Evolutionary conservation across 352 stramenopile species (phyloP), one percentile per base, ranked within the genome.

Genomic region (Pythium pyrilobum): DNA sequence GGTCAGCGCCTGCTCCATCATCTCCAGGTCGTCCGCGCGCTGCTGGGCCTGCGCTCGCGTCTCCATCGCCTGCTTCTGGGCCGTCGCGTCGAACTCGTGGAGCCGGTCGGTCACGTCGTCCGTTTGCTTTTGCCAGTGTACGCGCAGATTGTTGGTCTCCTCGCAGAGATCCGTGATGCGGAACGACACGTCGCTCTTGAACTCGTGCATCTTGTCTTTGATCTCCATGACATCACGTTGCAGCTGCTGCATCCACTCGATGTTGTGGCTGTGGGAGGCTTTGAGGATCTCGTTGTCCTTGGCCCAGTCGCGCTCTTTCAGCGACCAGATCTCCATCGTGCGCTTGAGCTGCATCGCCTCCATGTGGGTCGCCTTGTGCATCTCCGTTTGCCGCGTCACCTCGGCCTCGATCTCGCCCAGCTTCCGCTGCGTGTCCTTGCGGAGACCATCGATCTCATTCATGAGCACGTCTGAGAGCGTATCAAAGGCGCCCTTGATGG

Each of bases 271-370:
- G 52, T 92, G 81, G n/a, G 77, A 88, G 1, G 77, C 69, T 52
- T 92, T 92, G 25, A 90, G 67, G 43, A 92, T 87, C 56, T 92
- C 81, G 32, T 90, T 90, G 49, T 92, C 81, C 56, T 92, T 92
- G 16, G 79, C 79, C 79, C 81, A 92, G 54, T 92, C 79, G 21
- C 81, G 74, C 69, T 92, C 81, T 44, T 92, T 92, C 1, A 88
- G 39, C 13, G 66, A 73, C 81, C 81, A 92, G 41, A 89, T 69
- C 59, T 92, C 81, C 66, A 89, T 76, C 37, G 78, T 81, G 10
- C 79, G 75, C 59, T 88, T 89, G 25, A 89, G 57, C 36, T 87
- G 73, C 59, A 84, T 67, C n/a, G 87, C 73, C 41, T 92, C 81
- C 0, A 56, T 66, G 52, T 87, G 67, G 8, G 80, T 86, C 4